phyloP scores from a whole-genome alignment of 768 basidiomycete species.

The Lactarius quietus region DNA sequence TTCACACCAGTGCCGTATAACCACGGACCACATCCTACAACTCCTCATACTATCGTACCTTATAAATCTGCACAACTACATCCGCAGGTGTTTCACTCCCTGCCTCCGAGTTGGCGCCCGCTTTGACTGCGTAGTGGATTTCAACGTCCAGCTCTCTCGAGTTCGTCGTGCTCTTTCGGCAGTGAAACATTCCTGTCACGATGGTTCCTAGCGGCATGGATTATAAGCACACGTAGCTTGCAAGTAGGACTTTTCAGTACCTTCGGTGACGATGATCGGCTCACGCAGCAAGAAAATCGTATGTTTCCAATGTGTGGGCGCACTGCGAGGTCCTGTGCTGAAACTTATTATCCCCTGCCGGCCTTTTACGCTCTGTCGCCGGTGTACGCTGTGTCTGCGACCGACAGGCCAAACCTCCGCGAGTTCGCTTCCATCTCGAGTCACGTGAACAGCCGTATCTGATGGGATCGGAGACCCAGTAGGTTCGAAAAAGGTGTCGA shows the following conservation, averaged over 20 bases:
- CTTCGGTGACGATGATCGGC: constrained; percentile 72
- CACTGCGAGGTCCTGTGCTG: constrained; percentile 85
- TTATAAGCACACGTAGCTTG: not conserved
- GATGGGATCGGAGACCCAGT: constrained; percentile 51
- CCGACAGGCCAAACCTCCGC: constrained; percentile 81
- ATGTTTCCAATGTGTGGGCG: constrained; percentile 96
- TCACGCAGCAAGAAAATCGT: constrained; percentile 83
- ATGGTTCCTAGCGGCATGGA: constrained; percentile 54
- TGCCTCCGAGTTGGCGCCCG: constrained; percentile 32
- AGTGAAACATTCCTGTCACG: constrained; percentile 78
- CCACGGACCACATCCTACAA: not conserved
- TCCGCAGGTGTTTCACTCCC: constrained; percentile 34
- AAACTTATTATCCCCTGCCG: constrained; percentile 60
- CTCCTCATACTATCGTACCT: constrained; percentile 50
- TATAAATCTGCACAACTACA: constrained; percentile 72
- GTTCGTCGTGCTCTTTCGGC: constrained; percentile 75
- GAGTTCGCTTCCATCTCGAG: constrained; percentile 57
- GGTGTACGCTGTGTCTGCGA: constrained; percentile 54
- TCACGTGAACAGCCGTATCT: constrained; percentile 49
- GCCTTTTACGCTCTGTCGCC: constrained; percentile 50
- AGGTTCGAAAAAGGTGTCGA: constrained; percentile 88
- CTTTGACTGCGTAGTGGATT: constrained; percentile 66
- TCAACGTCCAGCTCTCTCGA: constrained; percentile 89
- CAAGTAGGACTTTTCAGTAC: constrained; percentile 38
- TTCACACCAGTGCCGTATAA: not conserved